Conservation (phyloP, 2,329 filamentous ascomycete species). For the Colletotrichum tanaceti region DNA sequence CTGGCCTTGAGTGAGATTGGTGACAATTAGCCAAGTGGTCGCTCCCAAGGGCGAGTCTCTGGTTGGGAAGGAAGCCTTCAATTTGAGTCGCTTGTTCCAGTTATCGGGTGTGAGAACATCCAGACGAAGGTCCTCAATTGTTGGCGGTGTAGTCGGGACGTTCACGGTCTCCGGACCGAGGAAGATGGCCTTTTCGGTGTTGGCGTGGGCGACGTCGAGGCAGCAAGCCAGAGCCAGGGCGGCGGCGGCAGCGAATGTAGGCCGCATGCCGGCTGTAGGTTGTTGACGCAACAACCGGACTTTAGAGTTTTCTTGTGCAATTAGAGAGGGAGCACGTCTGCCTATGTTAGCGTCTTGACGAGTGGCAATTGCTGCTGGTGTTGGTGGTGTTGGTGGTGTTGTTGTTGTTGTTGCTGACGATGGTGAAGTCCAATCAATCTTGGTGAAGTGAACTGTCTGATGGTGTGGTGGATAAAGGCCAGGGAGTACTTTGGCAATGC, state of each 20-base stretch:
- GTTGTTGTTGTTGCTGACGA: background rate
- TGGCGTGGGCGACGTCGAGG: conserved; percentile 61
- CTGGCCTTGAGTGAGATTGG: conserved; percentile 74
- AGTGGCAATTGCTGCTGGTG: no score
- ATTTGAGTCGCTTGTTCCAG: conserved; percentile 68
- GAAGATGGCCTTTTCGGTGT: conserved; percentile 94
- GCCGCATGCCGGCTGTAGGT: conserved; percentile 9
- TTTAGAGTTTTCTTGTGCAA: background rate
- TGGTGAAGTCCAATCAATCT: background rate
- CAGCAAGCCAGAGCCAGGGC: conserved; percentile 19
- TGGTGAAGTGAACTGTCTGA: conserved; percentile 10
- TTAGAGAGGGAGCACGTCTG: conserved; percentile 3
- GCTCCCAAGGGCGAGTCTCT: conserved; percentile 63
- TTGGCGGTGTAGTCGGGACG: conserved; percentile 66
- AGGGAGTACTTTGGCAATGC: background rate
- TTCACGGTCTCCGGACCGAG: conserved; percentile 71
- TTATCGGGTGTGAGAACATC: conserved; percentile 70
- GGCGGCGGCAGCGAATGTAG: background rate
- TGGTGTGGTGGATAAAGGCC: background rate
- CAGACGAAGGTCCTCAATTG: conserved; percentile 71
- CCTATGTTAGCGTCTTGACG: conserved; percentile 1
- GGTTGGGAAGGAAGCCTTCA: conserved; percentile 77
- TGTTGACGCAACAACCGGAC: background rate
- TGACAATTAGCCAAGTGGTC: conserved; percentile 83
- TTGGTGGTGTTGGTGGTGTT: no score